These are phyloP conservation scores for Isabelozyma rhagii DNA, from an alignment of 805 yeast genomes.

Conservation along the genomic window DNA sequence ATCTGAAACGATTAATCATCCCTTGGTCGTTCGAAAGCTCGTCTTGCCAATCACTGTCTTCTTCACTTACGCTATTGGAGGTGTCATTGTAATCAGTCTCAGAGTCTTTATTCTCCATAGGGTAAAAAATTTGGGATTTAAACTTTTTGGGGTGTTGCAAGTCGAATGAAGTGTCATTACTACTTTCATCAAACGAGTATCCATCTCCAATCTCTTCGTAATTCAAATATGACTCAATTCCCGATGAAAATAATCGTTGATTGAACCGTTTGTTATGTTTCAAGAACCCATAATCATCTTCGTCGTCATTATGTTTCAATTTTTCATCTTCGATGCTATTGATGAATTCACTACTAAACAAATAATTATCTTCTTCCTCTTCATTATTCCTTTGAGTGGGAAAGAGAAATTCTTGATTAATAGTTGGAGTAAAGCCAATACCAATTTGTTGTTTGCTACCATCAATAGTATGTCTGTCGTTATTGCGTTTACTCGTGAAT, in stretches of 20 bases:
- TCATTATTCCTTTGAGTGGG: background rate
- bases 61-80: conserved; percentile 1
- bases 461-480: background rate
- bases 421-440: conserved; percentile 1
- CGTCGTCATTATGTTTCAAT: conserved; percentile 8
- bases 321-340: conserved; percentile 1
- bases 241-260: conserved; percentile 25
- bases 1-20: conserved; percentile 30
- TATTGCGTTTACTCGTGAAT: background rate
- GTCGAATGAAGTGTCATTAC: conserved; percentile 3
- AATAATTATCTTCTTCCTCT: conserved; percentile 1
- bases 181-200: conserved; percentile 8
- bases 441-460: background rate
- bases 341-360: conserved; percentile 1
- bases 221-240: conserved; percentile 21
- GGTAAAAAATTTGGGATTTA: conserved; percentile 32
- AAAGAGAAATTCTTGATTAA: background rate
- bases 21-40: background rate
- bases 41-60: conserved; percentile 6
- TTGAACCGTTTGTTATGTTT: conserved; percentile 21
- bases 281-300: conserved; percentile 30
- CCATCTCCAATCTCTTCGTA: conserved; percentile 16
- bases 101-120: conserved; percentile 1
- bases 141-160: conserved; percentile 26
- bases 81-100: background rate